Conservation (phyloP, 2,329 filamentous ascomycete genomes). For the Talaromyces amestolkiae region DNA sequence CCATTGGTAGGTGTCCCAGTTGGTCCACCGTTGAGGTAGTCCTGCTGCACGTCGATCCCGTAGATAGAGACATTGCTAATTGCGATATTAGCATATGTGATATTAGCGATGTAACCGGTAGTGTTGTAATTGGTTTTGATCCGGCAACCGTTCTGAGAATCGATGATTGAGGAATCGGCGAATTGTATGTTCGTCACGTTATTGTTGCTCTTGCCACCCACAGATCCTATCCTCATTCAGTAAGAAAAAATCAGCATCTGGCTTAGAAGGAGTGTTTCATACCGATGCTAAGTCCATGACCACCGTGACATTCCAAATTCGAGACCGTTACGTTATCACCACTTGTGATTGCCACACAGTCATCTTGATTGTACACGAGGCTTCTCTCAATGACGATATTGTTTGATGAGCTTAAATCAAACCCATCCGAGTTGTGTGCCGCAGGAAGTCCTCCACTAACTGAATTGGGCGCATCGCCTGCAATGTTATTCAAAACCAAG, state of each 20-base stretch:
- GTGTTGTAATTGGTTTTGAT: not conserved
- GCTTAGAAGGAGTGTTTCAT: not conserved
- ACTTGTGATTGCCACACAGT: not conserved
- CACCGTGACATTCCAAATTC: not conserved
- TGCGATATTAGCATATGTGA: not conserved
- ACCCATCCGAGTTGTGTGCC: not conserved
- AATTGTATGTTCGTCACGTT: not conserved
- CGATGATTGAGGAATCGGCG: not conserved
- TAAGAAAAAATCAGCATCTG: not conserved
- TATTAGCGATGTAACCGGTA: not conserved
- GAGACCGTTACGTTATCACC: not conserved
- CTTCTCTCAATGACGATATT: not conserved
- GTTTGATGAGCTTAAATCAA: not conserved
- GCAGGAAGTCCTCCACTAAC: not conserved
- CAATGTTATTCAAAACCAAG: constrained; percentile 1
- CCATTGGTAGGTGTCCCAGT: not conserved
- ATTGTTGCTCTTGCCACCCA: not conserved
- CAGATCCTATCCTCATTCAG: not conserved
- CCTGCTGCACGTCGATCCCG: not conserved
- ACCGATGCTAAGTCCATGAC: not conserved
- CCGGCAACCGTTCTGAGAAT: not conserved
- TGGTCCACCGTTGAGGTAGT: not conserved
- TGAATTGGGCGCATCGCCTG: not conserved
- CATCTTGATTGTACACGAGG: not conserved
- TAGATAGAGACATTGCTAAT: not conserved